A percentile compares a stretch with the other conserved stretches of the same genome.
Evolutionary conservation across 139 green algal species (phyloP).

Genomic region (Trebouxia sp.): DNA sequence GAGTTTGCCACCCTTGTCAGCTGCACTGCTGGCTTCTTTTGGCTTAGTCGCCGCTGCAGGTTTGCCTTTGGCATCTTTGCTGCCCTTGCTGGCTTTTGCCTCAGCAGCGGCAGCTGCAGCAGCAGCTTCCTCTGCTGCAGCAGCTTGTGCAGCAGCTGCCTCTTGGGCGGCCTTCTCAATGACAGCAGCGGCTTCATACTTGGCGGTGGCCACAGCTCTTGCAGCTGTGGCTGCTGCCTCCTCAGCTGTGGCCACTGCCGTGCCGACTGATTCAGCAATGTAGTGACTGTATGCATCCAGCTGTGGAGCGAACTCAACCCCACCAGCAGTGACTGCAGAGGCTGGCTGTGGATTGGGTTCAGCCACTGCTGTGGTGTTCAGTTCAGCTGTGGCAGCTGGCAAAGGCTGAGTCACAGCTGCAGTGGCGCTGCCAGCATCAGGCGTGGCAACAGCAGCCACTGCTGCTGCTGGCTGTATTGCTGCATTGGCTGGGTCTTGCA

Average conservation of each 20-base stretch:
- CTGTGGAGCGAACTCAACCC: not conserved
- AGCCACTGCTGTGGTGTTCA: not conserved
- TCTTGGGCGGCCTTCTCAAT: not conserved
- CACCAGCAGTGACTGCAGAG: not conserved
- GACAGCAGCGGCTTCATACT: slow-evolving; percentile 10
- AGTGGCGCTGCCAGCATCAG: not conserved
- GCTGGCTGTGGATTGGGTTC: not conserved
- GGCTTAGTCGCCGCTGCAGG: not conserved
- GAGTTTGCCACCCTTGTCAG: not conserved
- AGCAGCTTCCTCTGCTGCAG: not conserved
- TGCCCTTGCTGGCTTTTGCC: not conserved
- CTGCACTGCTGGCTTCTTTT: not conserved
- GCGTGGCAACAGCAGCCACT: not conserved
- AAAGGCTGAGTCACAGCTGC: not conserved
- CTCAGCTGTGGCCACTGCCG: not conserved
- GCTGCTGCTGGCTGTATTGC: not conserved
- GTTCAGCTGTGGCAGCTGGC: not conserved
- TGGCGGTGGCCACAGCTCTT: not conserved
- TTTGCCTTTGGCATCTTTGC: not conserved
- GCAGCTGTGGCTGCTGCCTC: not conserved
- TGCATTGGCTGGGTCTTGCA: not conserved
- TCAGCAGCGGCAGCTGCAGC: slow-evolving; percentile 9
- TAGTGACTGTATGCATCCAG: not conserved
- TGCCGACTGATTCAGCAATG: not conserved
- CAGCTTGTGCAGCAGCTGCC: not conserved